Conservation (phyloP, 306 rosid genomes). For the Acmispon strigosus region DNA sequence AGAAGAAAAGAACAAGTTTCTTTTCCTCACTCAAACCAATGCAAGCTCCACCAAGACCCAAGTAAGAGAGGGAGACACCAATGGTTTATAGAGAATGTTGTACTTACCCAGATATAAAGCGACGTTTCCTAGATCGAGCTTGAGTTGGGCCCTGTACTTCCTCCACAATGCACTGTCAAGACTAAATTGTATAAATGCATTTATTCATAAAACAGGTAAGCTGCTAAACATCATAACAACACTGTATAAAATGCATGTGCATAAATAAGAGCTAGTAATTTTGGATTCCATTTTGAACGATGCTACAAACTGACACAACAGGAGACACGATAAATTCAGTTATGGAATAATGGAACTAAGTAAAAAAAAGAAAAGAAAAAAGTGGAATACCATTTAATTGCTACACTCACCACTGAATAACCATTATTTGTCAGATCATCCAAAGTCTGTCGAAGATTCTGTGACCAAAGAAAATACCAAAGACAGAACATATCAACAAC, state of each 20-base stretch:
- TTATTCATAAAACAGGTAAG: constrained; percentile 2
- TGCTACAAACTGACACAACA: neutral
- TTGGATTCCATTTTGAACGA: constrained; percentile 7
- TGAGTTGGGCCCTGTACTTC: constrained; percentile 91
- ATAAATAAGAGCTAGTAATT: neutral
- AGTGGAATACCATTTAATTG: constrained; percentile 10
- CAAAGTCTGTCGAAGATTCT: constrained; percentile 96
- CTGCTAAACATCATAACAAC: neutral
- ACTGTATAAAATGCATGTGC: constrained; percentile 12
- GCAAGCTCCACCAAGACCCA: constrained; percentile 1
- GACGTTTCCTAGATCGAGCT: constrained; percentile 85
- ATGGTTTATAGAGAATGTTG: neutral
- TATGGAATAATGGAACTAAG: neutral
- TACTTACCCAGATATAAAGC: constrained; percentile 80
- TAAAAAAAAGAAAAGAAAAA: neutral
- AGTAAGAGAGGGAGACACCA: neutral
- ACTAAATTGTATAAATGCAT: constrained; percentile 19
- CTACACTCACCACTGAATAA: constrained; percentile 78
- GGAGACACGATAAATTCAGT: neutral
- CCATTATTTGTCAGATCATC: constrained; percentile 83
- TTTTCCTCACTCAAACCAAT: constrained; percentile 8
- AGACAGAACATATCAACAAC: constrained; percentile 6
- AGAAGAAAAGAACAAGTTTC: neutral
- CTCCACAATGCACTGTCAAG: constrained; percentile 86
- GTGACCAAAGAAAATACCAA: constrained; percentile 31